Base-by-base conservation (phyloP, 1,284 basidiomycete genomes). In the Cutaneotrichosporon cutaneum region DNA sequence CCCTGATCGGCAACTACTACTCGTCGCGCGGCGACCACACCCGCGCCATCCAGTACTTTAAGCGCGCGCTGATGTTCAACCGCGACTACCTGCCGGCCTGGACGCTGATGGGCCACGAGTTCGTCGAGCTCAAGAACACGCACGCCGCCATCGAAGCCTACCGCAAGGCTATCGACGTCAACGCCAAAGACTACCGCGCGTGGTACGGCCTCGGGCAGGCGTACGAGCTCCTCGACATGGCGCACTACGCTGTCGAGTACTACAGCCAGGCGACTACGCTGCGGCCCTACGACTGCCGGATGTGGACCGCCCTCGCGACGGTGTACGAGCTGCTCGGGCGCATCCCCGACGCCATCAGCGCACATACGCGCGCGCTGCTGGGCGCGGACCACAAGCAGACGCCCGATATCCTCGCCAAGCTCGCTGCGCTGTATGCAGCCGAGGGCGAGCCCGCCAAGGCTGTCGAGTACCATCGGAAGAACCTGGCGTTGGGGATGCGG, bases 51-150 rank as follows among this genome's bases (percentile, higher is more conserved):
- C 90, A 90, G 72, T 96, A 97, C 77, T 99, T 99, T 81, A 86
- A 89, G 68, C 86, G 94, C 61, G 94, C 95, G 10, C 90, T 95
- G 21, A 89, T 94, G 70, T 85, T 99, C 55, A 95, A 99, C 78
- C 85, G 90, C 65, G 93, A 91, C 6, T 99, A 94, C 78, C 83
- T 98, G 24, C 90, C 92, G 3, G 96, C 96, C 4, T 99, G 96
- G 96, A 98, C 95, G n/a, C 80, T 99, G 65, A 93, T 99, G 88
- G 96, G 96, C 0, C 96, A 99, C 78, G 96, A 98, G 78, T 99
- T 93, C 74, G 90, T 99, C 59, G 96, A 99, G 81, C 87, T 98
- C 85, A 98, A 98, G 80, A 99, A 99, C 79, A 92, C 92, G 18
- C 94, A 98, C 82, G 95, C 96, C 2, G 96, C 96, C 1, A 95